These are phyloP conservation scores for Cutaneotrichosporon mucoides DNA, from an alignment of 1,284 basidiomycete genomes.

Conservation along the genomic window DNA sequence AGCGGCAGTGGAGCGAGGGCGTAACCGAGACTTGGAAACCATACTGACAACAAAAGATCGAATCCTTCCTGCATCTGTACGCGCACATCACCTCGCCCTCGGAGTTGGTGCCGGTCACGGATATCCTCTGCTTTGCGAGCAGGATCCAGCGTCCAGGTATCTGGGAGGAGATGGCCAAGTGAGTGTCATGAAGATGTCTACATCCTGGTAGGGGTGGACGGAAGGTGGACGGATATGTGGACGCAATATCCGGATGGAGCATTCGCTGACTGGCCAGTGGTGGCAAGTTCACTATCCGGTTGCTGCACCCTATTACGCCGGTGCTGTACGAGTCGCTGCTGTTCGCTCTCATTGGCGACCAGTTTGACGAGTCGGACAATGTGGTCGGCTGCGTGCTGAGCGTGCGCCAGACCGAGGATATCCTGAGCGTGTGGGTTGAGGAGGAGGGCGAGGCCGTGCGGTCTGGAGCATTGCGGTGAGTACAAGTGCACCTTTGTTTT, in stretches of 20 bases:
- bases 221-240: too few species aligned
- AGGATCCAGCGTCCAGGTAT: slow-evolving; percentile 47
- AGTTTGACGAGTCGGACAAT: slow-evolving; percentile 48
- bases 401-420: slow-evolving; percentile 48
- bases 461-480: slow-evolving; percentile 44
- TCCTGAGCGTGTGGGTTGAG: slow-evolving; percentile 50
- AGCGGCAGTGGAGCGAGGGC: background rate
- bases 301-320: slow-evolving; percentile 45
- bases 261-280: slow-evolving; percentile 20
- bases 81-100: slow-evolving; percentile 48
- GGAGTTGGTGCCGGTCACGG: slow-evolving; percentile 48
- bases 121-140: slow-evolving; percentile 45
- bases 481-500: background rate
- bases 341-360: slow-evolving; percentile 48
- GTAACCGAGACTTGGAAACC: too few species aligned
- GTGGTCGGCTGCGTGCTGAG: slow-evolving; percentile 49
- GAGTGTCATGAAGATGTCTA: slow-evolving; percentile 13
- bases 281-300: slow-evolving; percentile 46
- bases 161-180: slow-evolving; percentile 51
- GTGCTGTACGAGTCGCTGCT: slow-evolving; percentile 46
- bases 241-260: too few species aligned
- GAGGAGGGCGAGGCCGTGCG: slow-evolving; percentile 45
- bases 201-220: too few species aligned
- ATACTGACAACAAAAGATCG: slow-evolving; percentile 35
- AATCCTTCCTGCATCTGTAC: slow-evolving; percentile 50